Evolutionary conservation across 2,329 filamentous ascomycete species (phyloP), one percentile per base, ranked within the genome.

Genomic region (Aspergillus puulaauensis): DNA sequence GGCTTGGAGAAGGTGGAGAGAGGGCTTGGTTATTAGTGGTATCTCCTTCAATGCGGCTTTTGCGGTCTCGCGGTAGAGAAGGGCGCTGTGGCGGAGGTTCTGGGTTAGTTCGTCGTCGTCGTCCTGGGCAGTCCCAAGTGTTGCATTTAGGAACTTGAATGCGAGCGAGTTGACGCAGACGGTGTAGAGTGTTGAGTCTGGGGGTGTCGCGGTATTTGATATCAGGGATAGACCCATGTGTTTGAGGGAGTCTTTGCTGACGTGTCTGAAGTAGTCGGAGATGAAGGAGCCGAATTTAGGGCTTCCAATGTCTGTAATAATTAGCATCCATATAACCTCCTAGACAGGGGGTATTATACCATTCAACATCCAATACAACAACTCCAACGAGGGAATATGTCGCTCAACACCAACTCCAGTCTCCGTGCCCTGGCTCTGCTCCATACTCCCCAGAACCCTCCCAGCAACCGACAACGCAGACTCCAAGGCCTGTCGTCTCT

Each of bases 301-400:
- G 37, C 58, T 59, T 6, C 51, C 59, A 5, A 66, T 60, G 23
- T 67, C 65, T 67, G 5, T 6, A 51, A 33, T 21, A 21, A 27
- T 31, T 17, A 44, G 40, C 15, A 35, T 35, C 6, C 31, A 7
- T 15, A 44, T 44, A 14, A 8, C 15, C 8, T 23, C 17, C 41
- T 23, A 21, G 21, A 21, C 21, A 21, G 21, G 21, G 19, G 17
- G 5, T 14, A n/a, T 24, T 1, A 8, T 58, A 66, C 64, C 64
- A 55, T 64, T 64, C 41, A 66, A 35, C 63, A 66, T 66, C 64
- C 64, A 66, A 3, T 48, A 40, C 9, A 66, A 44, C 11, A 66
- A 58, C 45, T 66, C 64, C 24, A 54, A 9, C 14, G 62, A 61
- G 12, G 61, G 53, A 1, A 56, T 50, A 15, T 44, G 52, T 8